These are phyloP conservation scores for Apiospora koreana DNA, from an alignment of 2,329 filamentous ascomycete genomes.

Conservation along the genomic window DNA sequence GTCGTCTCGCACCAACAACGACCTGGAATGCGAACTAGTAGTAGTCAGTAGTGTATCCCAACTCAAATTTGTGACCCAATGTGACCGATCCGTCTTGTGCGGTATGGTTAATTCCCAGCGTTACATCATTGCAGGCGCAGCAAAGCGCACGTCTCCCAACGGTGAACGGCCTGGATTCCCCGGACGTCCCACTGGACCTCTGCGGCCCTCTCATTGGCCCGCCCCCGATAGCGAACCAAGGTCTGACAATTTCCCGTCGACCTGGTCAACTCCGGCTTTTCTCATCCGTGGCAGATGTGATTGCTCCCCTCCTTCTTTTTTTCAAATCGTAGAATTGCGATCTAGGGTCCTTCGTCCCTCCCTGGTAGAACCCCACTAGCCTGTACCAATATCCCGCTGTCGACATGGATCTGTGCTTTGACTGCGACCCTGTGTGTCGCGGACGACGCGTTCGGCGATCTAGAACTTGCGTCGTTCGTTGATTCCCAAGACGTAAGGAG, in stretches of 20 bases:
- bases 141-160: neutral
- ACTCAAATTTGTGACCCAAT: too few species aligned
- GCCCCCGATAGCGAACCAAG: neutral
- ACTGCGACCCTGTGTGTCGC: neutral
- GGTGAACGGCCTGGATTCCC: neutral
- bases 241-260: slow-evolving; percentile 3
- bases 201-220: neutral
- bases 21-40: neutral
- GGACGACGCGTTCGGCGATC: neutral
- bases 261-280: neutral
- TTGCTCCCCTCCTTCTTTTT: neutral
- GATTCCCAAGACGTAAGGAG: neutral
- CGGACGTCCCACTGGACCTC: neutral
- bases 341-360: neutral
- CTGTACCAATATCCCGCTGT: neutral
- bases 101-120: neutral
- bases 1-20: neutral
- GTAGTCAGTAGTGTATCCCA: neutral
- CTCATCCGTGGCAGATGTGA: neutral
- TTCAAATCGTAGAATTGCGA: neutral
- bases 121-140: neutral
- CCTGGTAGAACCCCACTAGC: neutral
- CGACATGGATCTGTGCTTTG: neutral
- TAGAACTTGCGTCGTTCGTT: neutral
- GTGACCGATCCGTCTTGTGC: neutral